A percentile compares a stretch with the other conserved stretches of the same genome.
Conservation (phyloP, 352 stramenopile species). For the Phytophthora fragariaefolia region DNA sequence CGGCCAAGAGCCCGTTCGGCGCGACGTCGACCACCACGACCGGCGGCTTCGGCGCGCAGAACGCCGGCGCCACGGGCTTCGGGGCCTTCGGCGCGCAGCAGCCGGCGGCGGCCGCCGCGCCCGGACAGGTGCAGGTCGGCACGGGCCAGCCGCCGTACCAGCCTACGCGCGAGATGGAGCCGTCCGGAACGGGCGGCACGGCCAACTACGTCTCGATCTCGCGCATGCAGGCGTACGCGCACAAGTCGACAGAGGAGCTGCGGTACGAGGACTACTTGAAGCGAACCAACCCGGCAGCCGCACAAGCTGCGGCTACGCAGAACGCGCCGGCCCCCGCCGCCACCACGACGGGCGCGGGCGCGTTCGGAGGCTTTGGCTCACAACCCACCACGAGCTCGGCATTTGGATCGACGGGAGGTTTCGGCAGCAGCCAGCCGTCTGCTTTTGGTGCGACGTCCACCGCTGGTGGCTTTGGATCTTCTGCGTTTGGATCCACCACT, state of each 20-base stretch:
- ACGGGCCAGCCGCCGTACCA: slow-evolving; percentile 80
- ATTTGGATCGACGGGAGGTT: slow-evolving; percentile 50
- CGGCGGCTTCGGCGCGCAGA: slow-evolving; percentile 55
- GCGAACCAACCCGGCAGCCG: slow-evolving; percentile 63
- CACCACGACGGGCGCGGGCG: slow-evolving; percentile 42
- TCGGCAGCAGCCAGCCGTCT: slow-evolving; percentile 39
- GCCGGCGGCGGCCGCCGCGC: slow-evolving; percentile 13
- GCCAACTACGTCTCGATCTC: slow-evolving; percentile 76
- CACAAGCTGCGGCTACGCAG: slow-evolving; percentile 48
- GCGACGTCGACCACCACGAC: slow-evolving; percentile 40
- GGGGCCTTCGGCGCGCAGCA: slow-evolving; percentile 50
- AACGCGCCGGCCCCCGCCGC: slow-evolving; percentile 49
- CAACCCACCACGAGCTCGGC: slow-evolving; percentile 41
- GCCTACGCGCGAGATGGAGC: slow-evolving; percentile 65
- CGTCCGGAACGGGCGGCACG: slow-evolving; percentile 58
- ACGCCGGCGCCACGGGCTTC: slow-evolving; percentile 40
- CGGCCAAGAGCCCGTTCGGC: slow-evolving; percentile 61
- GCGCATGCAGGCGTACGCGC: slow-evolving; percentile 69
- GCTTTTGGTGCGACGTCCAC: slow-evolving; percentile 48
- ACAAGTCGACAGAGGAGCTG: slow-evolving; percentile 81
- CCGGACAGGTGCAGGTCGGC: slow-evolving; percentile 60
- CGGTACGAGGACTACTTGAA: slow-evolving; percentile 86
- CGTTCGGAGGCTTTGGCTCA: slow-evolving; percentile 53
- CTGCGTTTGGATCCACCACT: slow-evolving; percentile 42
- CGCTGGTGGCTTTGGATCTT: slow-evolving; percentile 44